Evolutionary conservation across 2,329 filamentous ascomycete genomes (phyloP).

Genomic region (Sporothrix humicola): DNA sequence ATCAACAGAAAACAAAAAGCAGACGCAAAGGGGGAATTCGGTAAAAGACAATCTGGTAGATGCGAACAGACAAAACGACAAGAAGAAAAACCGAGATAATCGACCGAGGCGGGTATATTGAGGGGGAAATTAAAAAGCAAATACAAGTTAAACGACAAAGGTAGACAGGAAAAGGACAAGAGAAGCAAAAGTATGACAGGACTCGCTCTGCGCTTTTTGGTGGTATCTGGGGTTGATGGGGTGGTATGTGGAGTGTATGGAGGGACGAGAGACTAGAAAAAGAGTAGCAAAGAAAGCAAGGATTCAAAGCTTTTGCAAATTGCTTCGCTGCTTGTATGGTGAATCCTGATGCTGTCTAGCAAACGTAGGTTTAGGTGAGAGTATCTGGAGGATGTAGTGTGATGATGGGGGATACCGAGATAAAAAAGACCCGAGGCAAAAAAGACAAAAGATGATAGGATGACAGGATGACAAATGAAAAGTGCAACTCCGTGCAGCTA

Average conservation of each 20-base stretch:
- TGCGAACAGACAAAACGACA: conserved; percentile 9
- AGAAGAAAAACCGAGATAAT: background rate
- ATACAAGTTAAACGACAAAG: background rate
- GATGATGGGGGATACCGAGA: background rate
- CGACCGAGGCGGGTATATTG: conserved; percentile 27
- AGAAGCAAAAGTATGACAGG: conserved; percentile 10
- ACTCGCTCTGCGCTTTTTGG: conserved; percentile 5
- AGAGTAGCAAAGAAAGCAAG: too few species aligned
- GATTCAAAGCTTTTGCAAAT: background rate
- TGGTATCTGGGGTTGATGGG: background rate
- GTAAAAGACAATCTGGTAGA: conserved; percentile 23
- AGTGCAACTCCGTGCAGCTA: background rate
- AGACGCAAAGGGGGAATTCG: background rate
- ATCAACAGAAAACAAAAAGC: background rate
- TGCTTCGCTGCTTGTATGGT: background rate
- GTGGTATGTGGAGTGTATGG: background rate
- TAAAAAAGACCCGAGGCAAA: too few species aligned
- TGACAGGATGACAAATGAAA: conserved; percentile 6
- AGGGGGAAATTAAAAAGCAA: conserved; percentile 10
- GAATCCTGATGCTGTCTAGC: background rate
- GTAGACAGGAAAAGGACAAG: background rate
- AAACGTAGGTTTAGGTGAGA: background rate
- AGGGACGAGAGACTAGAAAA: background rate
- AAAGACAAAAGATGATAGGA: background rate
- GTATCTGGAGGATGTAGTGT: background rate